A percentile compares a stretch with the other conserved stretches of the same genome.
These are phyloP conservation scores for Pelargonium nanum DNA, from an alignment of 345 rosid species.

Conservation along the genomic window DNA sequence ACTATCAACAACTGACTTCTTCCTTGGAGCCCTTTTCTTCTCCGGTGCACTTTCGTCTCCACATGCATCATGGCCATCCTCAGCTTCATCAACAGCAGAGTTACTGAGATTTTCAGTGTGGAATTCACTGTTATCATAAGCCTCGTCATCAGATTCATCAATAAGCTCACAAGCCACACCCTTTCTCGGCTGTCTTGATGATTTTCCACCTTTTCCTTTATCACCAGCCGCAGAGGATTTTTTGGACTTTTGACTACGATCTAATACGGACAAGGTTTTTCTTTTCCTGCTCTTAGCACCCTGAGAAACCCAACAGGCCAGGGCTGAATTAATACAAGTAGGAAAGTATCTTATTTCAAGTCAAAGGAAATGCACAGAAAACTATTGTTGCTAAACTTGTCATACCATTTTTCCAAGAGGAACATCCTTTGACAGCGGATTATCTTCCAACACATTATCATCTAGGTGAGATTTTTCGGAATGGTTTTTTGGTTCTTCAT, in stretches of 20 bases:
- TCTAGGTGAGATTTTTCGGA: conserved; percentile 12
- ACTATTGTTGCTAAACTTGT: not conserved
- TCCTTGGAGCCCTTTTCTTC: conserved; percentile 25
- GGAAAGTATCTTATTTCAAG: not conserved
- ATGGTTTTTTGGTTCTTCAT: conserved; percentile 16
- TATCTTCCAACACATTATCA: not conserved
- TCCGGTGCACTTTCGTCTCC: conserved; percentile 16
- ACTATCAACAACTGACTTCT: conserved; percentile 18
- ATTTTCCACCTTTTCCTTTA: conserved; percentile 15
- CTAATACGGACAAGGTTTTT: conserved; percentile 13
- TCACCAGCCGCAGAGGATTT: conserved; percentile 12
- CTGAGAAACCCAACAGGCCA: conserved; percentile 11
- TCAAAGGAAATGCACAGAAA: not conserved
- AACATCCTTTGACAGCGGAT: too few species aligned
- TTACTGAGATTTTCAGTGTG: conserved; percentile 18
- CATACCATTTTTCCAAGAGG: not conserved
- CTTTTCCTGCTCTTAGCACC: conserved; percentile 10
- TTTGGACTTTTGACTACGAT: conserved; percentile 11
- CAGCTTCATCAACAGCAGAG: conserved; percentile 16
- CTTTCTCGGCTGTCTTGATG: conserved; percentile 28
- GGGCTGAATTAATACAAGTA: not conserved
- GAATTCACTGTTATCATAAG: conserved; percentile 14
- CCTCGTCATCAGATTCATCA: conserved; percentile 33
- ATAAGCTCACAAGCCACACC: conserved; percentile 13
- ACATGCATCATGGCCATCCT: conserved; percentile 18